Base-by-base conservation (phyloP, 495 filamentous ascomycete genomes). In the Letharia lupina region DNA sequence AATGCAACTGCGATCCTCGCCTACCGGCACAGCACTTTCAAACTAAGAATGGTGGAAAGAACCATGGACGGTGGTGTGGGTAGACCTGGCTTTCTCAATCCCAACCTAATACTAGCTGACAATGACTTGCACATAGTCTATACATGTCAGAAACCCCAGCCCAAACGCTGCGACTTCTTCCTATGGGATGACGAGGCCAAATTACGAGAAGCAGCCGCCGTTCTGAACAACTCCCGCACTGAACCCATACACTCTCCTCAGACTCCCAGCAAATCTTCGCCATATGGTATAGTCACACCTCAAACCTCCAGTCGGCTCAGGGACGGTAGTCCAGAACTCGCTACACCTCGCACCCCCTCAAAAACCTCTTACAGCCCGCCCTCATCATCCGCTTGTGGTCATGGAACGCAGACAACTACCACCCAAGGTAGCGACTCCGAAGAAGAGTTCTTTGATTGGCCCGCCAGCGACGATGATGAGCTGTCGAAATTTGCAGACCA, bases 101-200 rank as follows among this genome's bases (percentile, higher is more conserved):
- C 16, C 31, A 42, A n/a, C 47, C 37, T 28, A 18, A 50, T 20
- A n/a, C 47, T 61, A 33, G 66, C 65, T 68, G 47, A 68, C 54
- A 60, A 35, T 62, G 37, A 61, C 50, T 18, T 41, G 13, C 40
- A 52, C 9, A 33, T 37, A 84, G 81, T 91, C 73, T 91, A 87
- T 70, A 84, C 79, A 10, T 91, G 89, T 72, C 83, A 83, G 64
- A 81, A 83, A 67, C 71, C 76, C 11, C 76, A 79, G 40, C 69
- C 75, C 1, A 69, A 78, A 52, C 76, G 78, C 47, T 93, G 89
- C 74, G 76, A 78, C 20, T 91, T 91, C 79, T 93, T 91, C 72
- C 75, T 91, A 4, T 92, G 86, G 84, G 78, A 80, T 39, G 82
- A 85, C 39, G 81, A 84, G n/a, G 89, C 88, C 1, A 74, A 80